Base-by-base conservation (phyloP, 164 flowering plant genomes). In the Amborella trichopoda region DNA sequence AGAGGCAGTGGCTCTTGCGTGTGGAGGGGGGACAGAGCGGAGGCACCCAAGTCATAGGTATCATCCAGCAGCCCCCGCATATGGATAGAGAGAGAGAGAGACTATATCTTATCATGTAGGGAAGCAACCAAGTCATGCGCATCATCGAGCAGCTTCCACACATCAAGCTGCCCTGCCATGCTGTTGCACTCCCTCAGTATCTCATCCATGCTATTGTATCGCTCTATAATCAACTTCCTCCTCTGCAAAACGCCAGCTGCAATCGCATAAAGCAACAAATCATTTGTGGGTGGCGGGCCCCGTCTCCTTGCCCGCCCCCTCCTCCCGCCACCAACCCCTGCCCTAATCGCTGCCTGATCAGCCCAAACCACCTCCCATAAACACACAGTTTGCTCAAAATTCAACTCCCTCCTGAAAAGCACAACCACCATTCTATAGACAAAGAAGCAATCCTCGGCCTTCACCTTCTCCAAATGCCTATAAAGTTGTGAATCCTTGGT, bases 291-390 rank as follows among this genome's bases (percentile, higher is more conserved):
- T 22, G 98, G 98, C 20, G 41, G 41, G 5, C 96, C 94, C 14
- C 73, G 65, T 40, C 59, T 87, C 58, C 96, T 71, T 39, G 80
- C 81, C 67, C 75, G 76, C 24, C 85, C 74, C 98, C 96, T 81
- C 2, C 90, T 83, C 18, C 96, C 81, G 49, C 77, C 83, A 18
- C 85, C 71, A 14, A 91, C 71, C 20, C 95, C 87, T 5, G 90
- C 94, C 53, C 98, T 71, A 23, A 79, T 70, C 3, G 98, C 98
- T 4, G 89, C 89, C 56, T 83, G 94, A 56, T 91, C 96, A 6
- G 98, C 96, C 98, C 98, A 91, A 75, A 91, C 78, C 11, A 91
- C 95, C 58, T 91, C 96, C 98, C 98, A 91, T 2, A 91, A 70
- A 52, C 96, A 87, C 18, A 80, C 26, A 1, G 95, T 87, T 68